These are phyloP conservation scores for Coemansia brasiliensis DNA, from an alignment of 192 early-diverging fungal genomes.

Conservation along the genomic window DNA sequence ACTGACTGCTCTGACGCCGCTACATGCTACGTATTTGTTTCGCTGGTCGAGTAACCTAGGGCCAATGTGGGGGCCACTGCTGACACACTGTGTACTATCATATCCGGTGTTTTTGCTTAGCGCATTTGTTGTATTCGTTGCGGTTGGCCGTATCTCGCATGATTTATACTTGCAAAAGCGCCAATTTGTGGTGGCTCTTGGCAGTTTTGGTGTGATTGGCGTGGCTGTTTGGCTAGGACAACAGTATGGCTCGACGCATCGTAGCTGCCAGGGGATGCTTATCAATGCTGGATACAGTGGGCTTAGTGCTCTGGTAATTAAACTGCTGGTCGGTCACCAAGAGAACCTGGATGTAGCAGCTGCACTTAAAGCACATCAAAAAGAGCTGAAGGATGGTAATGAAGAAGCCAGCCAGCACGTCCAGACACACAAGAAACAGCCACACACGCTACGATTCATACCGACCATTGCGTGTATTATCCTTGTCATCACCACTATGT, in stretches of 20 bases:
- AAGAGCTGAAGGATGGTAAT: background rate
- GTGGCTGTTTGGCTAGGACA: slow-evolving; percentile 20
- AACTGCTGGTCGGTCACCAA: slow-evolving; percentile 29
- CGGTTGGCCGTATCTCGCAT: slow-evolving; percentile 36
- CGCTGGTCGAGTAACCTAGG: slow-evolving; percentile 57
- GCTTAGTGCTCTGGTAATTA: slow-evolving; percentile 30
- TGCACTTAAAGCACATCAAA: background rate
- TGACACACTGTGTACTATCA: slow-evolving; percentile 58
- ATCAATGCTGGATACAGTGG: slow-evolving; percentile 21
- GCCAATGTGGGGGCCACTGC: slow-evolving; percentile 59
- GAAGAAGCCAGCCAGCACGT: background rate
- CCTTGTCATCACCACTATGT: slow-evolving; percentile 22
- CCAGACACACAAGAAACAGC: slow-evolving; percentile 2
- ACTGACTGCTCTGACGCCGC: slow-evolving; percentile 57
- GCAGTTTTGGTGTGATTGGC: slow-evolving; percentile 8
- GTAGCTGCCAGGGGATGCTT: slow-evolving; percentile 27
- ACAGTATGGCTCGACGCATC: slow-evolving; percentile 3
- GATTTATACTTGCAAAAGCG: slow-evolving; percentile 9
- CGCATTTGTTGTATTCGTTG: slow-evolving; percentile 53
- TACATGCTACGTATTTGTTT: slow-evolving; percentile 51
- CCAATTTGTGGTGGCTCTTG: slow-evolving; percentile 7
- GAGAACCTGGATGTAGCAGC: slow-evolving; percentile 14
- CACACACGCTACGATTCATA: slow-evolving; percentile 25
- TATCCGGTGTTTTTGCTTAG: slow-evolving; percentile 56
- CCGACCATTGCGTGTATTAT: slow-evolving; percentile 9